Evolutionary conservation across 495 filamentous ascomycete species (phyloP).

Genomic region (Penicillium longicatenatum): DNA sequence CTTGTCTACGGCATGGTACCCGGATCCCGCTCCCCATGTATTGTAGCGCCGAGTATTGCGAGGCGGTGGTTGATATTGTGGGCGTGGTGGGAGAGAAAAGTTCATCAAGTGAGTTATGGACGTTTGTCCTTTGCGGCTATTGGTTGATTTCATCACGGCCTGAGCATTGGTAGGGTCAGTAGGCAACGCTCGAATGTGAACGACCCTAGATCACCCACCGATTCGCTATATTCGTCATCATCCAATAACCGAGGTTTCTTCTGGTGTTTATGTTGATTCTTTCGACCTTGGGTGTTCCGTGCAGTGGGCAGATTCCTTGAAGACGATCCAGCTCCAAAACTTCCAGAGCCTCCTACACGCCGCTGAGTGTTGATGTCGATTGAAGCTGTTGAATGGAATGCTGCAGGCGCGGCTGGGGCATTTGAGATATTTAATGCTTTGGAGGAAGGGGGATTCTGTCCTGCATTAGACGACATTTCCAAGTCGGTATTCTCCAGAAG

Average conservation of each 20-base stretch:
- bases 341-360: conserved; percentile 63
- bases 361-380: conserved; percentile 59
- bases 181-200: conserved; percentile 9
- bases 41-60: conserved; percentile 64
- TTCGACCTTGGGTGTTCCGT: conserved; percentile 72
- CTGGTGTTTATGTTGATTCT: conserved; percentile 72
- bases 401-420: conserved; percentile 38
- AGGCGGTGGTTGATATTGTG: conserved; percentile 61
- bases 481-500: neutral
- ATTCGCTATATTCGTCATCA: conserved; percentile 84
- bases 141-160: conserved; percentile 81
- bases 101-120: conserved; percentile 97
- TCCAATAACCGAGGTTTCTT: conserved; percentile 58
- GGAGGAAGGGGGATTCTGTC: conserved; percentile 40
- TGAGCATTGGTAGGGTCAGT: conserved; percentile 34
- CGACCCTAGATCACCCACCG: conserved; percentile 49
- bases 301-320: conserved; percentile 53
- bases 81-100: conserved; percentile 80
- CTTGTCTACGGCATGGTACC: conserved; percentile 90
- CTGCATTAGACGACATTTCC: conserved; percentile 55
- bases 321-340: conserved; percentile 60
- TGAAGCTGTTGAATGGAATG: conserved; percentile 38
- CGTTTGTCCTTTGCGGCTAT: conserved; percentile 86
- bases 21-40: conserved; percentile 86
- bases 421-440: conserved; percentile 49